Base-by-base conservation (phyloP, 2,329 filamentous ascomycete genomes). In the Coniella vitis region DNA sequence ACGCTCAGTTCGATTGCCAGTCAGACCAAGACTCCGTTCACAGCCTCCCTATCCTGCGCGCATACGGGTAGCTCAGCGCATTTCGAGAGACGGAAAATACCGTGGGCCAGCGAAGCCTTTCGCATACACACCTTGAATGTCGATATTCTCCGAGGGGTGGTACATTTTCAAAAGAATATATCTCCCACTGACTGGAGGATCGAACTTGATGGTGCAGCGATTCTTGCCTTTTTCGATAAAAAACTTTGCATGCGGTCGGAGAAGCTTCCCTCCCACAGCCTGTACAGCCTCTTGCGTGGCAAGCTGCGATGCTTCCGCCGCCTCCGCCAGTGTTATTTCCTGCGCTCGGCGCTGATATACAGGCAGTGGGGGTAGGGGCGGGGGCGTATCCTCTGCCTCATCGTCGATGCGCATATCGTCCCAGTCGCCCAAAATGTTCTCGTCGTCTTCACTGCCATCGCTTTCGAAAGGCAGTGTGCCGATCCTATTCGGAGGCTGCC, bases 81-180 rank as follows among this genome's bases (percentile, higher is more conserved):
- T 61, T 38, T 84, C 75, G 22, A 83, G 68, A 3, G 83, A 78
- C 7, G 88, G 87, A 60, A 94, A 93, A 65, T 84, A 95, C 52
- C 90, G 79, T 9, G 87, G 86, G 4, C 91, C 91, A 0, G 88
- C 87, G 66, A 84, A 96, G 0, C 91, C 91, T 60, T 86, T 84
- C 1, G 84, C 86, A 50, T 90, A 78, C 20, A 96, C 83, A 39
- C 84, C 88, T 64, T 95, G 86, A 35, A 97, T 89, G 61, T 95
- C 90, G 55, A 96, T 94, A 14, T 36, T 43, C 51, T 72, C 72
- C 4, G 63, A 58, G 4, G 78, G 74, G 41, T 83, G 80, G 21
- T 81, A 96, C 64, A 96, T 80, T 71, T 96, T 96, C 55, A 97
- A 72, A 37, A 96, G 68, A 45, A 97, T 85, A 63, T 86, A 94